Evolutionary conservation across 2,329 filamentous ascomycete species (phyloP).

Genomic region (Graphium sp.): DNA sequence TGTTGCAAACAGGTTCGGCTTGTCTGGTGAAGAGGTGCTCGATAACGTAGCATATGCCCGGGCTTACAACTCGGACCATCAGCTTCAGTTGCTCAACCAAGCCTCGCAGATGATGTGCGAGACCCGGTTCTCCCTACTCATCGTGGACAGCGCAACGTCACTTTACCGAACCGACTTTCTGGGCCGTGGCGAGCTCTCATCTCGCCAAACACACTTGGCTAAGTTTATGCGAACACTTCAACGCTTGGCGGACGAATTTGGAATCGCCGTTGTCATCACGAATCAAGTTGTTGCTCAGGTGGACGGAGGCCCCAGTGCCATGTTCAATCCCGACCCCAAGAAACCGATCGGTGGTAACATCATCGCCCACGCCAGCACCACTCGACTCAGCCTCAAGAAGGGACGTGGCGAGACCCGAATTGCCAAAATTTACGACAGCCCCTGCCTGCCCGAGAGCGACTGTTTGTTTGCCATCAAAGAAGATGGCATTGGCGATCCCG

Average conservation of each 20-base stretch:
- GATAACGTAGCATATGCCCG: constrained; percentile 97
- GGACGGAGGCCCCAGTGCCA: constrained; percentile 84
- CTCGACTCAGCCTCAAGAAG: constrained; percentile 86
- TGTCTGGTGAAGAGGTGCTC: constrained; percentile 91
- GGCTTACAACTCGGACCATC: constrained; percentile 97
- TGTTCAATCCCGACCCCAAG: constrained; percentile 99
- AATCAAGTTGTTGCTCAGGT: constrained; percentile 98
- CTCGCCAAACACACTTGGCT: constrained; percentile 72
- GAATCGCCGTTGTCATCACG: constrained; percentile 94
- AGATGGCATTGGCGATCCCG: constrained; percentile 90
- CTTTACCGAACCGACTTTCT: constrained; percentile 94
- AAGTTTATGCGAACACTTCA: constrained; percentile 81
- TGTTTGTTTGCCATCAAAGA: constrained; percentile 94
- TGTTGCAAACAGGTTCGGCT: constrained; percentile 83
- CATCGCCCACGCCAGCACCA: constrained; percentile 94
- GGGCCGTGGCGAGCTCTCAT: constrained; percentile 92
- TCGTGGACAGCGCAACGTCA: constrained; percentile 91
- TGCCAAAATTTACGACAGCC: constrained; percentile 98
- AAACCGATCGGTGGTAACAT: constrained; percentile 99
- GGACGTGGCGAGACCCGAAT: constrained; percentile 88
- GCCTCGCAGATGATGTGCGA: constrained; percentile 99
- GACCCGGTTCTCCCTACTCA: constrained; percentile 85
- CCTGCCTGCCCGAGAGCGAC: constrained; percentile 90
- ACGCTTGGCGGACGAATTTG: constrained; percentile 67
- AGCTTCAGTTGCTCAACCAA: constrained; percentile 86